A percentile compares a stretch with the other conserved stretches of the same genome.
These are phyloP conservation scores for Sarocladium oryzae DNA, from an alignment of 2,329 filamentous ascomycete species.

Conservation along the genomic window DNA sequence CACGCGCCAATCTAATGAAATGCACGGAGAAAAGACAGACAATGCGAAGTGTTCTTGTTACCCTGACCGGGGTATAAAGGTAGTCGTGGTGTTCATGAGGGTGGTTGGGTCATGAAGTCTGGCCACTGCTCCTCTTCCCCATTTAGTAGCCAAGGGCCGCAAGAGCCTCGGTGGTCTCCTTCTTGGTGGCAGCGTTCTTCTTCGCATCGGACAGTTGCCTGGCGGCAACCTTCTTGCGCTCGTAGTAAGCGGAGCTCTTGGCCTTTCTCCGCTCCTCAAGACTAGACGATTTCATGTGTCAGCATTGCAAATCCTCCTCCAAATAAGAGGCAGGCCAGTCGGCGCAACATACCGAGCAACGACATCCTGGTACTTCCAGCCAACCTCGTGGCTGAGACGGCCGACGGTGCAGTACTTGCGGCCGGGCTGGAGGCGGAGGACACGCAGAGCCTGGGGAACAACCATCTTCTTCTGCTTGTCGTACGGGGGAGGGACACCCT, in stretches of 20 bases:
- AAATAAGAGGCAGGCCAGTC: too few relatives aligned
- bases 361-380: conserved; percentile 99
- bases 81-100: conserved; percentile 10
- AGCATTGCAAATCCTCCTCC: conserved; percentile 11
- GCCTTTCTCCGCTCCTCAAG: conserved; percentile 99
- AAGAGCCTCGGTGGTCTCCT: conserved; percentile 82
- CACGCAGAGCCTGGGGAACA: conserved; percentile 94
- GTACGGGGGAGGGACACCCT: conserved; percentile 97
- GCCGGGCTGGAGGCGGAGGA: conserved; percentile 94
- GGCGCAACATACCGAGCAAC: conserved; percentile 94
- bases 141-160: conserved; percentile 84
- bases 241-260: conserved; percentile 98
- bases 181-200: conserved; percentile 82
- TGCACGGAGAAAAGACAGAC: conserved; percentile 41
- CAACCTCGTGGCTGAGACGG: conserved; percentile 95
- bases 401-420: conserved; percentile 99
- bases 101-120: conserved; percentile 9
- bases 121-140: conserved; percentile 9
- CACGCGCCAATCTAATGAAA: conserved; percentile 48
- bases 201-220: conserved; percentile 88
- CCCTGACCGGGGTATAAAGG: conserved; percentile 8
- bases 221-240: conserved; percentile 96
- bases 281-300: conserved; percentile 45
- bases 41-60: conserved; percentile 20
- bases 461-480: conserved; percentile 99